These are phyloP conservation scores for Globisporangium megalacanthum DNA, from an alignment of 352 stramenopile species.

Conservation along the genomic window DNA sequence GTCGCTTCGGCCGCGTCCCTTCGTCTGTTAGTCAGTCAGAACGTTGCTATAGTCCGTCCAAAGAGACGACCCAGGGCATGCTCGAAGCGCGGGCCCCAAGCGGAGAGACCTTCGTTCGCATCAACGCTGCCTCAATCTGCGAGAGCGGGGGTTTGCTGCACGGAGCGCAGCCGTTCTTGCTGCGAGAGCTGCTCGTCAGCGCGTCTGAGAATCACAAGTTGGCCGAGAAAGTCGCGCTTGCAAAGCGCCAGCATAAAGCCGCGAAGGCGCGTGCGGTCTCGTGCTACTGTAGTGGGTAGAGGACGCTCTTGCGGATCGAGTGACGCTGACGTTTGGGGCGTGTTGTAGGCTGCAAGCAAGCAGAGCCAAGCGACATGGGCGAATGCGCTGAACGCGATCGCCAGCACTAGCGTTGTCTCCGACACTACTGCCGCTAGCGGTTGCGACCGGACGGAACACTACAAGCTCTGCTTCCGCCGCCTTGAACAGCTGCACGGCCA, in stretches of 20 bases:
- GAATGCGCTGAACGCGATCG: slow-evolving; percentile 1
- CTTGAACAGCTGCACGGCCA: slow-evolving; percentile 28
- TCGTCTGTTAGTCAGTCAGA: not conserved
- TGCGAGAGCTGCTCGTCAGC: slow-evolving; percentile 20
- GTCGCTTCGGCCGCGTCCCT: not conserved
- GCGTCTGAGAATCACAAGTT: not conserved
- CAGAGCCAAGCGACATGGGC: slow-evolving; percentile 4
- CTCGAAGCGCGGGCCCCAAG: slow-evolving; percentile 13
- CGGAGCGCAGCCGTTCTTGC: slow-evolving; percentile 23
- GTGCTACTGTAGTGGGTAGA: not conserved
- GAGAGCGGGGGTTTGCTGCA: slow-evolving; percentile 19
- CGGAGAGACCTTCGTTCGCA: slow-evolving; percentile 43
- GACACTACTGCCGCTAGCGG: not conserved
- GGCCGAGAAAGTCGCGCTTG: slow-evolving; percentile 20
- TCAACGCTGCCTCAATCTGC: slow-evolving; percentile 17
- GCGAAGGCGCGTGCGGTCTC: slow-evolving; percentile 11
- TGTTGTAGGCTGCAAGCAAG: slow-evolving; percentile 1
- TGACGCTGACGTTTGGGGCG: not conserved
- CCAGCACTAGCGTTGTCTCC: not conserved
- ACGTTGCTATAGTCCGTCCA: not conserved
- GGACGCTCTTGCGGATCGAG: no score
- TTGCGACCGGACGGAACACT: slow-evolving; percentile 7
- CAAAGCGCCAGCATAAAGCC: slow-evolving; percentile 12
- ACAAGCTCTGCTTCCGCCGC: slow-evolving; percentile 17
- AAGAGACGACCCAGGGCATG: not conserved